Conservation (phyloP, 345 rosid genomes). For the Zanthoxylum bungeanum region DNA sequence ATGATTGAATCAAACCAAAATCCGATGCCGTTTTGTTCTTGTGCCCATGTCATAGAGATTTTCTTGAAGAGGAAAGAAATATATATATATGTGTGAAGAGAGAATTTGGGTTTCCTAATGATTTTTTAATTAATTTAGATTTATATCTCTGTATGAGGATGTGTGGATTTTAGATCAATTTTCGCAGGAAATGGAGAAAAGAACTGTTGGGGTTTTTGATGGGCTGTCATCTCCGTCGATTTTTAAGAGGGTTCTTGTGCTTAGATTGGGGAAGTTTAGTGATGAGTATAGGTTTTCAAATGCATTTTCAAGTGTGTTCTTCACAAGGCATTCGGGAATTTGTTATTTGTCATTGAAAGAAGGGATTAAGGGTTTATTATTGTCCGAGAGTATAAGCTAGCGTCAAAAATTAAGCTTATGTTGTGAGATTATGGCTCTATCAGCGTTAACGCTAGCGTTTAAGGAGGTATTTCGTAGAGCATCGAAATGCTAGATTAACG, state of each 20-base stretch:
- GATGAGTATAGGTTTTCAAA: conserved; percentile 79
- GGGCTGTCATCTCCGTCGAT: conserved; percentile 78
- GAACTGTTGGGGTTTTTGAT: conserved; percentile 75
- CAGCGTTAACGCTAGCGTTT: too few relatives aligned
- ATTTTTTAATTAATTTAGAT: conserved; percentile 61
- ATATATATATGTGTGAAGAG: conserved; percentile 64
- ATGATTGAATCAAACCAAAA: conserved; percentile 65
- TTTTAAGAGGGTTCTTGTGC: conserved; percentile 77
- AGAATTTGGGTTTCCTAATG: conserved; percentile 84
- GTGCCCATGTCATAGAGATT: conserved; percentile 47
- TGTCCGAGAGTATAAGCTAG: too few relatives aligned
- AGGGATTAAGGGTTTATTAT: too few relatives aligned
- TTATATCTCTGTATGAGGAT: conserved; percentile 72
- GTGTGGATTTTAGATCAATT: conserved; percentile 65
- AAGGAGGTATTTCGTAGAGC: too few relatives aligned
- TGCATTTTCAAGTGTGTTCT: conserved; percentile 63
- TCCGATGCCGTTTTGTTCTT: conserved; percentile 51
- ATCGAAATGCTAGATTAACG: too few relatives aligned
- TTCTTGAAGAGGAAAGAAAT: conserved; percentile 65
- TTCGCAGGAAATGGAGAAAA: conserved; percentile 82
- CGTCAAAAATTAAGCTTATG: too few relatives aligned
- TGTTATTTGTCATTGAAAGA: conserved; percentile 89
- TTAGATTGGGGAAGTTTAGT: conserved; percentile 73
- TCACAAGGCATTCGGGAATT: conserved; percentile 86
- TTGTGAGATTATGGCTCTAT: too few relatives aligned